These are phyloP conservation scores for Venturia pyrina DNA, from an alignment of 2,329 filamentous ascomycete species.

Conservation along the genomic window DNA sequence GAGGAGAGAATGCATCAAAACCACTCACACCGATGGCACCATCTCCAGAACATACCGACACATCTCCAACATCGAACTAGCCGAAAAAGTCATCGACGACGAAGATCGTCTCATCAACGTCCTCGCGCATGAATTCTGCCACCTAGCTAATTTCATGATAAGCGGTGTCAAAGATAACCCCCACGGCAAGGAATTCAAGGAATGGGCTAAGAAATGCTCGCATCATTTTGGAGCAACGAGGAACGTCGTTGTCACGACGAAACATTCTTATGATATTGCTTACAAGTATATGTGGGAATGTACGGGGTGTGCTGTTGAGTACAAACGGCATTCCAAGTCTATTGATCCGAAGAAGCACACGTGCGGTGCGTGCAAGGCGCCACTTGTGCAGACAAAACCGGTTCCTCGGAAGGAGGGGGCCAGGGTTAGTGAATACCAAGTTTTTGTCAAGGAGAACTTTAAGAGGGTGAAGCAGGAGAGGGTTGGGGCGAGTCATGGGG, in stretches of 20 bases:
- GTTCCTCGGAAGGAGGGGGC: conserved; percentile 44
- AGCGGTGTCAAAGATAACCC: conserved; percentile 63
- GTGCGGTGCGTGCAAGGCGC: conserved; percentile 64
- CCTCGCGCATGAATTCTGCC: conserved; percentile 94
- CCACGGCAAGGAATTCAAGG: conserved; percentile 76
- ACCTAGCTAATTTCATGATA: conserved; percentile 86
- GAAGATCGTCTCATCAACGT: conserved; percentile 74
- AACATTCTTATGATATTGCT: conserved; percentile 80
- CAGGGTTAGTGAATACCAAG: conserved; percentile 38
- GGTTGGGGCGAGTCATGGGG: conserved; percentile 50
- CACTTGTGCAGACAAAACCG: conserved; percentile 69
- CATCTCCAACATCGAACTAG: conserved; percentile 73
- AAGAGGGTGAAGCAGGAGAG: conserved; percentile 46
- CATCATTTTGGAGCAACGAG: conserved; percentile 47
- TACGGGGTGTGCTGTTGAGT: conserved; percentile 55
- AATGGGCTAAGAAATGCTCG: conserved; percentile 53
- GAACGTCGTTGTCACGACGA: conserved; percentile 73
- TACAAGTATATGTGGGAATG: conserved; percentile 91
- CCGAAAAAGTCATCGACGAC: conserved; percentile 76
- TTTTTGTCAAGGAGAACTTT: conserved; percentile 60
- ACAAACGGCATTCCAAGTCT: conserved; percentile 76
- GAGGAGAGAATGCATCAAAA: conserved; percentile 28
- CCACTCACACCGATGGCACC: conserved; percentile 14
- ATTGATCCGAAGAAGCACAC: conserved; percentile 62
- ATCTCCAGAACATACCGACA: conserved; percentile 36